Evolutionary conservation across 352 stramenopile genomes (phyloP), one percentile per base, ranked within the genome.

Genomic region (Pythium angustatum): DNA sequence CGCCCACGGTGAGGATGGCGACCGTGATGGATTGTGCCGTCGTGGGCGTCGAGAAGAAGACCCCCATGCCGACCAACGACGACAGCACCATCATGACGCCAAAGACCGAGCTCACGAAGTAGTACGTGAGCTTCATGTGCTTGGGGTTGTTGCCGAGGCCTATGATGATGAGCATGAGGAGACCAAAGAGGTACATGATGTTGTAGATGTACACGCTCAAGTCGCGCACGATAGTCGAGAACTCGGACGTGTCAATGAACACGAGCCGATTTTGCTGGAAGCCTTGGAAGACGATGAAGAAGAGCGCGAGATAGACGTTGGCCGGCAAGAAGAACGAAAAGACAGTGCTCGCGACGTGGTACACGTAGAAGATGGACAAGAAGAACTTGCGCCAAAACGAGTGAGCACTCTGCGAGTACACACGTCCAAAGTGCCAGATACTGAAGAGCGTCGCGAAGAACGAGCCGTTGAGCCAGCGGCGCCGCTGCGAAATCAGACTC

Each of bases 381-480:
- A 75, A 81, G 43, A 81, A 57, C 73, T 94, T 94, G 43, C 87
- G 80, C 34, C 51, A 40, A 48, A 86, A 75, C 58, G 86, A 89
- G 69, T 96, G 87, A 40, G 81, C 72, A 62, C 80, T 92, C 67
- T 94, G 78, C 34, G 83, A 88, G 73, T 94, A 96, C 38, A 94
- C 85, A 17, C 87, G 80, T 0, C 83, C 78, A 75, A 83, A 95
- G 45, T 92, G 87, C 81, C 83, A 92, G 59, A 96, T 91, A 22
- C 73, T 92, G 68, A 94, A 94, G 22, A 96, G 67, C n/a, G 85
- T 93, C 5, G 85, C 85, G 34, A 95, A 95, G 68, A 96, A 93
- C 21, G 85, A 78, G 15, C 88, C 88, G 49, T 96, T 96, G 14
- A 94, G 74, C 88, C 86, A 96, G 6, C 86, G 85, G 51, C 88